Conservation (phyloP, 768 basidiomycete genomes). For the Mrakia blollopis region DNA sequence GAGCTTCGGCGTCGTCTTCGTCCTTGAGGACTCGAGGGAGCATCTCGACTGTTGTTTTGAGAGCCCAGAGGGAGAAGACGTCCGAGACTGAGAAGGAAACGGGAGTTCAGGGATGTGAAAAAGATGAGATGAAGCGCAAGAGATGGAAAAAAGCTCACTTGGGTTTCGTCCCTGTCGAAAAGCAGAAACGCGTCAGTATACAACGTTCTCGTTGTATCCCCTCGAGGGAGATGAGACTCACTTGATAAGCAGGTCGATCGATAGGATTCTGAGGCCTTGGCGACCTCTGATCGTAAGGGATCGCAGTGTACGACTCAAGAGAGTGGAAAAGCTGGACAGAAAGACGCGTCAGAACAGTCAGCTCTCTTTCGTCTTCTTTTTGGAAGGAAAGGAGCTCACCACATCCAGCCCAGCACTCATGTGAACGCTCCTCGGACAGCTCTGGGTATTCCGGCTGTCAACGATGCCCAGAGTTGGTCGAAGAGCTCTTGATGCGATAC, state of each 20-base stretch:
- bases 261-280: slow-evolving; percentile 89
- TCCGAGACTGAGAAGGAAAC: slow-evolving; percentile 56
- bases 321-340: slow-evolving; percentile 70
- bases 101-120: background rate
- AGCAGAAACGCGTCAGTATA: background rate
- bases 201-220: too few species aligned
- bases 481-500: slow-evolving; percentile 85
- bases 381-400: background rate
- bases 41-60: slow-evolving; percentile 79
- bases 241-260: slow-evolving; percentile 80
- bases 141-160: background rate
- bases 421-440: slow-evolving; percentile 85
- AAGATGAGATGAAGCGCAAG: background rate
- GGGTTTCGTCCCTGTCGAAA: slow-evolving; percentile 28
- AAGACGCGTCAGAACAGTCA: background rate
- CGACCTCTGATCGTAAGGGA: slow-evolving; percentile 85
- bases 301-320: slow-evolving; percentile 88
- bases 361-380: too few species aligned
- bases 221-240: background rate
- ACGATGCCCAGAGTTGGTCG: slow-evolving; percentile 81
- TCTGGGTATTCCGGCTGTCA: slow-evolving; percentile 85
- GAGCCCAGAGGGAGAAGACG: slow-evolving; percentile 88
- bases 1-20: slow-evolving; percentile 67
- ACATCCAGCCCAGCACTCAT: slow-evolving; percentile 94
- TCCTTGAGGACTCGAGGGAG: slow-evolving; percentile 81